Percentiles rank a stretch among this genome's conserved stretches.
Conservation (phyloP, 305 asterid genomes). For the Solanum hybrid region DNA sequence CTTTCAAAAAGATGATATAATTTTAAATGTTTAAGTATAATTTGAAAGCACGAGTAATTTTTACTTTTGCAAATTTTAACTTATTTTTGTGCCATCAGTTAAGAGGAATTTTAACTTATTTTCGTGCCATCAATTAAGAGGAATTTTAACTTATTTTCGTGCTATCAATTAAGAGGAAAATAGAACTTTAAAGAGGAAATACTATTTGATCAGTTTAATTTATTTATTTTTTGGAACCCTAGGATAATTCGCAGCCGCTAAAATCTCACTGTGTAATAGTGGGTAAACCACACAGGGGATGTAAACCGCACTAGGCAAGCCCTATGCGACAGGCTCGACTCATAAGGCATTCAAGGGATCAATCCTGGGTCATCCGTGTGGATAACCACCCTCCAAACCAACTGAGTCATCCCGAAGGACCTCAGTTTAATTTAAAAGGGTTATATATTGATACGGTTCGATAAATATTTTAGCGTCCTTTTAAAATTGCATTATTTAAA, state of each 20-base stretch:
- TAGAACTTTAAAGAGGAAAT: not conserved
- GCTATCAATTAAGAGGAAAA: not conserved
- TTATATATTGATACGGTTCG: not conserved
- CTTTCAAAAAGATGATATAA: not conserved
- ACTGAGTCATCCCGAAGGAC: too few relatives aligned
- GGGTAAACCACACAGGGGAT: too few relatives aligned
- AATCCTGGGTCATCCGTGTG: accelerated
- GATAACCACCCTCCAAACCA: too few relatives aligned
- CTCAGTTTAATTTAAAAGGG: not conserved
- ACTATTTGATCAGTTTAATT: not conserved
- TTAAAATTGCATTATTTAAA: too few relatives aligned
- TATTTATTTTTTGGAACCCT: too few relatives aligned
- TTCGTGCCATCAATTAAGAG: not conserved
- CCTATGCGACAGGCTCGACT: too few relatives aligned
- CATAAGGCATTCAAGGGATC: too few relatives aligned
- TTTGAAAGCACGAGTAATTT: not conserved
- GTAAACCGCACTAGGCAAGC: too few relatives aligned
- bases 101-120: not conserved
- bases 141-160: not conserved
- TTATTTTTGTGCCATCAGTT: not conserved
- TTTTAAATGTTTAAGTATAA: not conserved
- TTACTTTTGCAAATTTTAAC: not conserved
- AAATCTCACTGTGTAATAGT: accelerated
- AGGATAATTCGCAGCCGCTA: too few relatives aligned
- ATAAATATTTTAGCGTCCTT: not conserved